Evolutionary conservation across 1,284 basidiomycete genomes (phyloP), one percentile per base, ranked within the genome.

Genomic region (Acaromyces ingoldii): DNA sequence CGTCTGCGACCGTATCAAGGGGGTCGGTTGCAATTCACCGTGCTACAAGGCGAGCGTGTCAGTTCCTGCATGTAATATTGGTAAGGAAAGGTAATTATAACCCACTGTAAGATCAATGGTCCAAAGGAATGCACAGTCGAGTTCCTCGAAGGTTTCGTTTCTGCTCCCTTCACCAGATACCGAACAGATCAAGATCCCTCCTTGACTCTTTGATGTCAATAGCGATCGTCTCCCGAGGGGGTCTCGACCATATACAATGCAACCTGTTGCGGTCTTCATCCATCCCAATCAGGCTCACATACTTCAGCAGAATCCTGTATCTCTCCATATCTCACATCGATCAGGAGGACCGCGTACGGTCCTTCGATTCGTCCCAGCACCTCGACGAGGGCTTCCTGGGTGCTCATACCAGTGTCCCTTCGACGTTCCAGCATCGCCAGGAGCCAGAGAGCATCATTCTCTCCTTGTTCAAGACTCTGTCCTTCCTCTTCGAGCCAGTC

Each of bases 191-290:
- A n/a, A 15, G 11, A n/a, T 28, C 15, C n/a, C 19, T 22, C 15
- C 22, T 43, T n/a, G 19, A 34, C 11, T 84, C 52, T 75, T 77
- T 55, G 86, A 83, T 19, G 89, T 76, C 1, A 97, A 79, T 1
- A 98, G 80, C 6, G 92, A 97, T 37, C 95, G 82, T 25, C 95
- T 82, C 1, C 93, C 92, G 0, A 97, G 82, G 1, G 90, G 89
- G 75, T 98, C 93, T 41, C 92, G 81, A 4, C 82, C 88, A 71
- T 88, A 92, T 76, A 84, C 86, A 2, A 96, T 62, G 30, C 77
- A 80, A 5, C 58, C 48, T 2, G 60, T 65, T 0, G 57, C 34
- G 36, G 76, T 76, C 84, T 88, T 58, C 24, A 26, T 44, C 34
- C 17, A n/a, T n/a, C n/a, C n/a, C n/a, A n/a, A n/a, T n/a, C n/a